These are phyloP conservation scores for Cardiospermum halicacabum DNA, from an alignment of 345 rosid genomes.

Conservation along the genomic window DNA sequence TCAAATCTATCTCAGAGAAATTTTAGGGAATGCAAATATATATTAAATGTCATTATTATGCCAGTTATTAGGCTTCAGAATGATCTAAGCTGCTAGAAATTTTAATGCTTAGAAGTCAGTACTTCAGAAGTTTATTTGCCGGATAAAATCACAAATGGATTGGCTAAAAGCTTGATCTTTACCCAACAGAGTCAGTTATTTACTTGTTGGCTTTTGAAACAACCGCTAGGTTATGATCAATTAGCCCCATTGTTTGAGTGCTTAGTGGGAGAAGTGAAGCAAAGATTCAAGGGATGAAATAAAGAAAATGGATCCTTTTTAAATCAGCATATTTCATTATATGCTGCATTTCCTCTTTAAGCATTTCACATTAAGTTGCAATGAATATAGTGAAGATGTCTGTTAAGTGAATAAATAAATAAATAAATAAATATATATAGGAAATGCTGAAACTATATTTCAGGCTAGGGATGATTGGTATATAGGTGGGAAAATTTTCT, in stretches of 20 bases:
- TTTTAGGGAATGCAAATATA: not conserved
- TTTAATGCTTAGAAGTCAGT: not conserved
- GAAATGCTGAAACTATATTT: not conserved
- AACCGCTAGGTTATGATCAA: not conserved
- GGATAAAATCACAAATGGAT: not conserved
- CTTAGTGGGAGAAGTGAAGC: not conserved
- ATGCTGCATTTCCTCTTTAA: not conserved
- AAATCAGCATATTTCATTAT: not conserved
- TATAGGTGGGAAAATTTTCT: not conserved
- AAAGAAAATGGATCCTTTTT: not conserved
- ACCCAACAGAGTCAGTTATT: not conserved
- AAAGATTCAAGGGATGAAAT: not conserved
- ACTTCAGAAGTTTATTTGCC: not conserved
- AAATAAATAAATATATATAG: not conserved
- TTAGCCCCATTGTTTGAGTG: not conserved
- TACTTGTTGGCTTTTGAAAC: not conserved
- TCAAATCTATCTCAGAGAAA: not conserved
- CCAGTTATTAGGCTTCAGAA: not conserved
- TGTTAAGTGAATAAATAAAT: too few relatives aligned
- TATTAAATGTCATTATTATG: not conserved
- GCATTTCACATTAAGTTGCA: not conserved
- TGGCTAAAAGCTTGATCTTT: not conserved
- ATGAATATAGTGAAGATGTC: too few relatives aligned
- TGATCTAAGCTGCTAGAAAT: not conserved
- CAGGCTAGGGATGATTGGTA: not conserved